Percentiles rank a stretch among this genome's conserved stretches.
Conservation (phyloP, 495 filamentous ascomycete genomes). For the Hypoxylon lienhwacheense region DNA sequence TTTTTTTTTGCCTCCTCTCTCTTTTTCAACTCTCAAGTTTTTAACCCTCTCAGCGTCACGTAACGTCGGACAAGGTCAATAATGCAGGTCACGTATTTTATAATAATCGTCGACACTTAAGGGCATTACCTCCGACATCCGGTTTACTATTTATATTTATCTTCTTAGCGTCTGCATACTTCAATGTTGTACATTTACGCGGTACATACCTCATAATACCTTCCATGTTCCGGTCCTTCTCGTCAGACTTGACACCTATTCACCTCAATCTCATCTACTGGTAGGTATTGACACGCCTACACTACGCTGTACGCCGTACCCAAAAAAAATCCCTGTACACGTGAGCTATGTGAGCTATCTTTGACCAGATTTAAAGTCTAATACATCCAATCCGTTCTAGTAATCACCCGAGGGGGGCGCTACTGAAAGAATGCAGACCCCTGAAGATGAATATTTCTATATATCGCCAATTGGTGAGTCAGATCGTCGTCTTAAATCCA, state of each 20-base stretch:
- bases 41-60: no score
- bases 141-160: no score
- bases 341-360: conserved; percentile 15
- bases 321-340: conserved; percentile 22
- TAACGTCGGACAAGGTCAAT: no score
- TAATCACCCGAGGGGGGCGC: no score
- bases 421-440: conserved; percentile 42
- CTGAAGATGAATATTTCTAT: conserved; percentile 49
- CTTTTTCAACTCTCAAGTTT: no score
- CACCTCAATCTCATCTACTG: conserved; percentile 19
- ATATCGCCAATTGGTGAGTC: conserved; percentile 57
- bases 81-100: no score
- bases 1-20: no score
- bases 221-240: conserved; percentile 6
- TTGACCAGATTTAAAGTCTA: conserved; percentile 26
- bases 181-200: neutral
- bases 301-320: conserved; percentile 2
- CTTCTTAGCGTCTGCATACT: no score
- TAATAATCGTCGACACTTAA: no score
- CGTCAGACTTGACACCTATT: conserved; percentile 36
- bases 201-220: neutral
- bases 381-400: conserved; percentile 19
- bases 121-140: no score
- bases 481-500: conserved; percentile 28
- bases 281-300: no score